These are phyloP conservation scores for Monosporascus cannonballus DNA, from an alignment of 2,329 filamentous ascomycete species.

Conservation along the genomic window DNA sequence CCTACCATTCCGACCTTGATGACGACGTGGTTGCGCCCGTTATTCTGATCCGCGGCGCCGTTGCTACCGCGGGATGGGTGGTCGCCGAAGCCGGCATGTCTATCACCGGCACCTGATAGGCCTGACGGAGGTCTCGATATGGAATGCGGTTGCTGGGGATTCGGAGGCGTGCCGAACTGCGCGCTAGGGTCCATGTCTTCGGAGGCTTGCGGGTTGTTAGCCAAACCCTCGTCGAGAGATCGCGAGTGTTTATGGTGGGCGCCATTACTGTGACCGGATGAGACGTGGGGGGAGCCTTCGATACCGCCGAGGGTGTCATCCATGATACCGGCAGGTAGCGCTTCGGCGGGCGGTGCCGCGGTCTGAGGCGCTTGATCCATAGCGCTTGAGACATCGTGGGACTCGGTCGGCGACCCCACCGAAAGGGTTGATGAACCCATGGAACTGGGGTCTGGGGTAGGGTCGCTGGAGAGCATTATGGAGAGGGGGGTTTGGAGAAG, in stretches of 20 bases:
- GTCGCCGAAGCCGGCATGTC: slow-evolving; percentile 36
- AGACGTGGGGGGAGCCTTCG: slow-evolving; percentile 40
- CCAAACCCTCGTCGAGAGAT: slow-evolving; percentile 43
- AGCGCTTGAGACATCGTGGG: slow-evolving; percentile 45
- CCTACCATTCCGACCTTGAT: slow-evolving; percentile 99
- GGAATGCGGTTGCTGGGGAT: slow-evolving; percentile 33
- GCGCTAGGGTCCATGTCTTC: slow-evolving; percentile 34
- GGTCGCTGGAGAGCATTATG: slow-evolving; percentile 5
- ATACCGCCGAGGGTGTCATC: slow-evolving; percentile 47
- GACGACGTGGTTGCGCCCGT: slow-evolving; percentile 69
- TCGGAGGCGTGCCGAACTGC: slow-evolving; percentile 41
- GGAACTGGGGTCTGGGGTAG: slow-evolving; percentile 15
- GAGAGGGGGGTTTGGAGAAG: slow-evolving; percentile 1
- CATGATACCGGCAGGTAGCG: slow-evolving; percentile 25
- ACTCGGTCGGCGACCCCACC: slow-evolving; percentile 45
- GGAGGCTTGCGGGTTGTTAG: slow-evolving; percentile 21
- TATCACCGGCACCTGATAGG: slow-evolving; percentile 38
- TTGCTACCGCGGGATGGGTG: slow-evolving; percentile 36
- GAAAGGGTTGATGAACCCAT: slow-evolving; percentile 49
- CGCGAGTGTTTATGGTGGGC: slow-evolving; percentile 39
- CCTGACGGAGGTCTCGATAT: slow-evolving; percentile 52
- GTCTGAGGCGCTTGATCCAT: slow-evolving; percentile 40
- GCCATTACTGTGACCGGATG: slow-evolving; percentile 19
- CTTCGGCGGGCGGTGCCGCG: slow-evolving; percentile 20
- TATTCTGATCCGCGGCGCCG: slow-evolving; percentile 33